Conservation (phyloP, 352 stramenopile species). For the Phytophthora ramorum region DNA sequence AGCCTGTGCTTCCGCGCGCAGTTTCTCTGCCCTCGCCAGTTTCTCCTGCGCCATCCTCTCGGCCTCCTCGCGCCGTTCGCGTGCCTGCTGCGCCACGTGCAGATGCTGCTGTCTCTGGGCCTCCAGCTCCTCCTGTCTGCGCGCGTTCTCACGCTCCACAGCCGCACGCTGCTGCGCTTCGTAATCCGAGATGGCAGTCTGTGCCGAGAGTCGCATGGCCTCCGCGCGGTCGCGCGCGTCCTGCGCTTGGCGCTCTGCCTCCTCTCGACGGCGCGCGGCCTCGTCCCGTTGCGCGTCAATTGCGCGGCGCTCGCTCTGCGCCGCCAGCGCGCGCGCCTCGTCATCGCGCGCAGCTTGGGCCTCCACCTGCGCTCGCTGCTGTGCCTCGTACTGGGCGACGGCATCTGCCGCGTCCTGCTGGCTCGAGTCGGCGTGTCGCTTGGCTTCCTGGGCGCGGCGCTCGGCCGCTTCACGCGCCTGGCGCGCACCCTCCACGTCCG, state of each 20-base stretch:
- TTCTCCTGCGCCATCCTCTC: conserved; percentile 67
- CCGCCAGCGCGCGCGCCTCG: conserved; percentile 24
- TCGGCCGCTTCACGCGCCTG: conserved; percentile 60
- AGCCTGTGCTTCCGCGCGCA: conserved; percentile 58
- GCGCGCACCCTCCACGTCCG: conserved; percentile 36
- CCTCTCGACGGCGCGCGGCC: conserved; percentile 50
- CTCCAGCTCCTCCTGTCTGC: conserved; percentile 69
- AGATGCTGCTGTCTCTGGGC: conserved; percentile 67
- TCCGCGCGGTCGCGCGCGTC: conserved; percentile 76
- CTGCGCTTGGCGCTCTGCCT: conserved; percentile 63
- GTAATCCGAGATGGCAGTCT: conserved; percentile 68
- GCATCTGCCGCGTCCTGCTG: conserved; percentile 53
- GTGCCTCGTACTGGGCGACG: conserved; percentile 52
- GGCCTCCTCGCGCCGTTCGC: conserved; percentile 58
- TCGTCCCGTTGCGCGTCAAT: conserved; percentile 65
- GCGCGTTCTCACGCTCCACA: conserved; percentile 65
- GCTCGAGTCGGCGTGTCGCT: conserved; percentile 46
- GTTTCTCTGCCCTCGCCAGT: conserved; percentile 55
- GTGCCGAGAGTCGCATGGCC: conserved; percentile 61
- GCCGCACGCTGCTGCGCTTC: conserved; percentile 68
- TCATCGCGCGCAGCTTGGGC: conserved; percentile 43
- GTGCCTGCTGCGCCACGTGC: conserved; percentile 57
- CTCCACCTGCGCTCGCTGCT: conserved; percentile 55
- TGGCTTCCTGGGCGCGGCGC: conserved; percentile 46
- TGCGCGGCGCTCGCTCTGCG: conserved; percentile 47